Conservation (phyloP, 768 basidiomycete genomes). For the Neoboletus magnificus region DNA sequence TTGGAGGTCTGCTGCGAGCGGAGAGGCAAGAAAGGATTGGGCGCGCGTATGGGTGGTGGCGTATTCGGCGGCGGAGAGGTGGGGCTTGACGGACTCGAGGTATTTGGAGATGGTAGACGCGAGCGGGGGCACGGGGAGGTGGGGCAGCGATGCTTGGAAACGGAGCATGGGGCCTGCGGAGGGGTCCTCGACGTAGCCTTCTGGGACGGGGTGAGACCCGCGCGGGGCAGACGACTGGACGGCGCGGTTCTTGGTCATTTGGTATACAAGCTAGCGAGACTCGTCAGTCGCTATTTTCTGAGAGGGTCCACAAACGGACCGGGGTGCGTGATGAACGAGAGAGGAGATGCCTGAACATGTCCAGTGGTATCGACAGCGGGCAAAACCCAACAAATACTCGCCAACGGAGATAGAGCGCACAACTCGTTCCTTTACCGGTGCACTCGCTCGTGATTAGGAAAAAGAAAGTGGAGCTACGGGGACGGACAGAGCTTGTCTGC, state of each 20-base stretch:
- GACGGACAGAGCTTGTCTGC: slow-evolving; percentile 37
- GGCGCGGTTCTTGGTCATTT: slow-evolving; percentile 31
- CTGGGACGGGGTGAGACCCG: slow-evolving; percentile 33
- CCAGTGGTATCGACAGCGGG: not conserved
- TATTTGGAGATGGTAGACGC: slow-evolving; percentile 84
- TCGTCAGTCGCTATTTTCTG: not conserved
- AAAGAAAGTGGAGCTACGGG: not conserved
- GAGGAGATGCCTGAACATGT: slow-evolving; percentile 11
- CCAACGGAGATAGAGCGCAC: not conserved
- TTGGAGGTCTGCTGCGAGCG: slow-evolving; percentile 72
- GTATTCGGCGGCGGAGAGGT: slow-evolving; percentile 63
- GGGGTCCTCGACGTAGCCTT: slow-evolving; percentile 52
- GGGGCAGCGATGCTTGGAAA: slow-evolving; percentile 68
- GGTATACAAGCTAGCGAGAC: slow-evolving; percentile 8
- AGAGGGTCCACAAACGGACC: not conserved
- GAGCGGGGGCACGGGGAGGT: slow-evolving; percentile 81
- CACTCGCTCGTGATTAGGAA: not conserved
- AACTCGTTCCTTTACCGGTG: too few relatives aligned
- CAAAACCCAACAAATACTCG: not conserved
- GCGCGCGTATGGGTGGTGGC: slow-evolving; percentile 56
- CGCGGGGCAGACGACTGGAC: slow-evolving; percentile 23
- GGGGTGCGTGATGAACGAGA: slow-evolving; percentile 13
- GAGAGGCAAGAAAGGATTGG: slow-evolving; percentile 64
- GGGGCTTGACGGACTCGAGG: slow-evolving; percentile 79
- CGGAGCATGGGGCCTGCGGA: slow-evolving; percentile 67